These are phyloP conservation scores for Termitomyces bulborhizus DNA, from an alignment of 768 basidiomycete species.

Conservation along the genomic window DNA sequence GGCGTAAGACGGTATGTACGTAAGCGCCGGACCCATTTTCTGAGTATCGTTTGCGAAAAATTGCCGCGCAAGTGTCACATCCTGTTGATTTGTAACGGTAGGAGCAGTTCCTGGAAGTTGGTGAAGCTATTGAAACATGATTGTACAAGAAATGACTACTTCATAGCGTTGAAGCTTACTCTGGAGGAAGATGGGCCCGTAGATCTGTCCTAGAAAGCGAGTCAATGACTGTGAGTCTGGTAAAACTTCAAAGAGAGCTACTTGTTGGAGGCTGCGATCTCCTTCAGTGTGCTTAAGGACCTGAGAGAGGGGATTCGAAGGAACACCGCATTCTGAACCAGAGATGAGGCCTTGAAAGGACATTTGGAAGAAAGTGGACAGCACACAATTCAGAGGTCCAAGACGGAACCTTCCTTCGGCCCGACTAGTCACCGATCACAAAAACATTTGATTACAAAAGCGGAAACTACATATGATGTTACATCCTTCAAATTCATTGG, in stretches of 20 bases:
- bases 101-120: slow-evolving; percentile 61
- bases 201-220: slow-evolving; percentile 54
- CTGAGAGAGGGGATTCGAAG: slow-evolving; percentile 81
- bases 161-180: slow-evolving; percentile 30
- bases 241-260: slow-evolving; percentile 24
- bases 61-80: slow-evolving; percentile 69
- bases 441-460: background rate
- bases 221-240: background rate
- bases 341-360: slow-evolving; percentile 77
- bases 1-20: slow-evolving; percentile 16
- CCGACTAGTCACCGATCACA: slow-evolving; percentile 4
- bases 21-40: slow-evolving; percentile 18
- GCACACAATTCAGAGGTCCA: background rate
- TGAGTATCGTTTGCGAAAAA: slow-evolving; percentile 58
- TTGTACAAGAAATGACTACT: slow-evolving; percentile 1
- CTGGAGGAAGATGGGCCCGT: slow-evolving; percentile 68
- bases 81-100: slow-evolving; percentile 50
- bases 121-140: slow-evolving; percentile 46
- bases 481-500: background rate
- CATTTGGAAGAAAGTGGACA: slow-evolving; percentile 31
- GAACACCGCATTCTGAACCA: slow-evolving; percentile 83
- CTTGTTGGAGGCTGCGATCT: slow-evolving; percentile 85
- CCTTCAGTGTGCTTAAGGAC: slow-evolving; percentile 87
- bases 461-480: background rate
- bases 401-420: background rate